Percentiles rank a stretch among this genome's conserved stretches.
phyloP scores from a whole-genome alignment of 2,329 filamentous ascomycete genomes.

The Calonectria pauciramosa region DNA sequence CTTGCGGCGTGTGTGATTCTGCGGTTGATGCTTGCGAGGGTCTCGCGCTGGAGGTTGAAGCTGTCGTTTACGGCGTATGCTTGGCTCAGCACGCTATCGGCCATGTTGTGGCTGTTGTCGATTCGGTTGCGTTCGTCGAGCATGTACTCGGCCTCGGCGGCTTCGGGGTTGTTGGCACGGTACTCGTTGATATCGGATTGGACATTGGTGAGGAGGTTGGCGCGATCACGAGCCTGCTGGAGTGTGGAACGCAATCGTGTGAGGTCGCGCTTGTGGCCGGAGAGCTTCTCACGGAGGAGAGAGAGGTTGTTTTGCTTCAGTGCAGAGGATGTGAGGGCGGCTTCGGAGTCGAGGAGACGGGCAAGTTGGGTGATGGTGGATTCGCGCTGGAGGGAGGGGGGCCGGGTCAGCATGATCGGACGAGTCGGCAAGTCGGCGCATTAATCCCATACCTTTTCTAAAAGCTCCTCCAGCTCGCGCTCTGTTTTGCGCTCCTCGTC shows the following conservation, averaged over 20 bases:
- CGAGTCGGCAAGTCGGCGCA: background rate
- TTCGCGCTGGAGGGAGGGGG: constrained; percentile 75
- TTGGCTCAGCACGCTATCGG: constrained; percentile 92
- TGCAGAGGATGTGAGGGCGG: constrained; percentile 86
- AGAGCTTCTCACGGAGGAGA: constrained; percentile 90
- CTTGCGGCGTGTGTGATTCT: constrained; percentile 91
- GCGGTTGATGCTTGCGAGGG: constrained; percentile 87
- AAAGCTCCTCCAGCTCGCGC: constrained; percentile 83
- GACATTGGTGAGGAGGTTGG: constrained; percentile 91
- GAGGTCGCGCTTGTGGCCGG: constrained; percentile 88
- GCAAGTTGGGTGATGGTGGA: constrained; percentile 83
- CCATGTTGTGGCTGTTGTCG: constrained; percentile 90
- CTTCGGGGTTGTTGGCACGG: constrained; percentile 83
- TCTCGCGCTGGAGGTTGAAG: constrained; percentile 90
- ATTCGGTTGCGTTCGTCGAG: constrained; percentile 87
- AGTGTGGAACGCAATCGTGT: constrained; percentile 80
- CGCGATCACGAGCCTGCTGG: constrained; percentile 83
- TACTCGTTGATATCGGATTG: constrained; percentile 94
- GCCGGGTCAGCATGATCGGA: constrained; percentile 26
- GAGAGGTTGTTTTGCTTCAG: constrained; percentile 97
- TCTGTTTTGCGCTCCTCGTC: constrained; percentile 88
- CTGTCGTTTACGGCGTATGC: constrained; percentile 97
- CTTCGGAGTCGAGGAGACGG: constrained; percentile 93
- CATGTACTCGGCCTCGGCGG: constrained; percentile 96
- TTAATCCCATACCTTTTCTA: constrained; percentile 76